phyloP scores from a whole-genome alignment of 805 yeast genomes.

The Candida boleticola region DNA sequence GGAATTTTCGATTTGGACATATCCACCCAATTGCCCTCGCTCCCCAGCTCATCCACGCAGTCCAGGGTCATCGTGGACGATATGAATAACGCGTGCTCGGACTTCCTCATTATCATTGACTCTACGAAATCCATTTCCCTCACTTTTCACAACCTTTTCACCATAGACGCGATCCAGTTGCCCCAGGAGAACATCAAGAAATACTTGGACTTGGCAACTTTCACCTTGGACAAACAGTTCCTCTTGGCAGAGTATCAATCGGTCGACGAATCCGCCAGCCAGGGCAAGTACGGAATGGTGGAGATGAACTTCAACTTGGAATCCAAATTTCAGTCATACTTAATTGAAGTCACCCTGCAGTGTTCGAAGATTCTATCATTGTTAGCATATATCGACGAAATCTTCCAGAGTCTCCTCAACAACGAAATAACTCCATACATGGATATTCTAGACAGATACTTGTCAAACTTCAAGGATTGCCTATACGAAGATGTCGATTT shows the following conservation, averaged over 20 bases:
- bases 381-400: conserved; percentile 18
- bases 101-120: conserved; percentile 26
- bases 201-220: conserved; percentile 10
- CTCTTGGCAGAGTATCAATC: conserved; percentile 22
- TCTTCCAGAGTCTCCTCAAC: conserved; percentile 17
- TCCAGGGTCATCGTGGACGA: conserved; percentile 13
- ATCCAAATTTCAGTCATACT: conserved; percentile 5
- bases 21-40: conserved; percentile 31
- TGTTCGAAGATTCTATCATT: conserved; percentile 26
- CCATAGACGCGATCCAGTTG: conserved; percentile 22
- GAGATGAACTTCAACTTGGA: conserved; percentile 14
- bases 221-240: conserved; percentile 22
- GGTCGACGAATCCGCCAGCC: not conserved
- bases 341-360: conserved; percentile 21
- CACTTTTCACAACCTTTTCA: conserved; percentile 30
- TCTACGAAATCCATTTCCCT: conserved; percentile 19
- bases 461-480: conserved; percentile 31
- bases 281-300: conserved; percentile 11
- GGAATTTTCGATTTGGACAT: conserved; percentile 29
- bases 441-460: conserved; percentile 27
- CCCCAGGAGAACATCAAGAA: conserved; percentile 12
- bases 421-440: conserved; percentile 25
- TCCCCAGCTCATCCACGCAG: conserved; percentile 2
- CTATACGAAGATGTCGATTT: conserved; percentile 18
- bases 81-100: conserved; percentile 13